Evolutionary conservation across 2,329 filamentous ascomycete species (phyloP).

Genomic region (Penicillium griseofulvum): DNA sequence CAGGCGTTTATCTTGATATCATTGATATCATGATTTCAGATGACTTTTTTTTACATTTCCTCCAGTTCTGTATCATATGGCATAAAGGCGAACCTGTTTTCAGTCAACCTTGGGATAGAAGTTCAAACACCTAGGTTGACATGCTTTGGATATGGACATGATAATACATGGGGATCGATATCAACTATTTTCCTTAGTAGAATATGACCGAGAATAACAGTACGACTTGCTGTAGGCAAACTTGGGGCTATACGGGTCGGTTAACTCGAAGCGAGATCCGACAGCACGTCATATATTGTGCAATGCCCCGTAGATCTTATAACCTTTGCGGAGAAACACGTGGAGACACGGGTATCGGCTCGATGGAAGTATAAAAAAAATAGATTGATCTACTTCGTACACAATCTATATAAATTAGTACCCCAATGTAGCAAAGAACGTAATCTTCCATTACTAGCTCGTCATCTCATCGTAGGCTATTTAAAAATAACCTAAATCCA

Average conservation of each 20-base stretch:
- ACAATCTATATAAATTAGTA: not conserved
- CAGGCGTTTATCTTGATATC: not conserved
- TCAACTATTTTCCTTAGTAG: not conserved
- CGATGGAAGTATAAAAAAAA: not conserved
- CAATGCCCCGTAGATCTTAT: not conserved
- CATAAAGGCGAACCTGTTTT: conserved; percentile 10
- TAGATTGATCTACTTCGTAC: not conserved
- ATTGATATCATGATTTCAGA: conserved; percentile 6
- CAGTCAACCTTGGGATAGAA: not conserved
- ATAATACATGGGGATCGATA: not conserved
- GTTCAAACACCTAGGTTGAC: not conserved
- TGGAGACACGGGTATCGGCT: not conserved
- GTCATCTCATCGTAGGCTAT: not conserved
- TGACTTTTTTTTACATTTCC: not conserved
- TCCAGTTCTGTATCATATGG: conserved; percentile 17
- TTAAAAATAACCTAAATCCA: not conserved
- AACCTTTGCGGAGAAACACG: not conserved
- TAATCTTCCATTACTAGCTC: not conserved
- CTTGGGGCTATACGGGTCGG: no score
- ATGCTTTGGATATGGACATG: not conserved
- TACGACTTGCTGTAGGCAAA: no score
- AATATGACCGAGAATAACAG: not conserved
- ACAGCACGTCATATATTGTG: not conserved
- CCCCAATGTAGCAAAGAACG: not conserved
- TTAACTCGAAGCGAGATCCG: not conserved